Conservation (phyloP, 441 rosid genomes). For the Erodium chrysanthum region DNA sequence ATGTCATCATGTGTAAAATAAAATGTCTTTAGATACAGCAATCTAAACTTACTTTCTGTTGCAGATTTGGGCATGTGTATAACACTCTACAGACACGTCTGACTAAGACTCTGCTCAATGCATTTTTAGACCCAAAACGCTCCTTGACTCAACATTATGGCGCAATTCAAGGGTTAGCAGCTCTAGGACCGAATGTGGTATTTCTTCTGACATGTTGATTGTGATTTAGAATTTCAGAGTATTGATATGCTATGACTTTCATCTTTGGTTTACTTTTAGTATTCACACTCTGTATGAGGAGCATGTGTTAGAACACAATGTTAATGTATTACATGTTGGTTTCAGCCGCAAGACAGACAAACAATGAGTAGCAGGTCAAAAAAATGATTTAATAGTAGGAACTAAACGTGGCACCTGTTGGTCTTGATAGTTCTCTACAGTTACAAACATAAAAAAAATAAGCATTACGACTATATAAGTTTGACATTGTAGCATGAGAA, state of each 20-base stretch:
- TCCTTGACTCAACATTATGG: slow-evolving; percentile 88
- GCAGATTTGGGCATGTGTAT: slow-evolving; percentile 73
- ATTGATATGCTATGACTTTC: not conserved
- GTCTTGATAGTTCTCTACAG: too few relatives aligned
- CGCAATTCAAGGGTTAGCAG: slow-evolving; percentile 85
- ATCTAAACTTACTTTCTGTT: slow-evolving; percentile 13
- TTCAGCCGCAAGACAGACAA: not conserved
- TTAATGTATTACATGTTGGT: not conserved
- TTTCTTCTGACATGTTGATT: slow-evolving; percentile 18
- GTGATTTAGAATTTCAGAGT: not conserved
- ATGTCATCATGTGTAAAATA: too few relatives aligned
- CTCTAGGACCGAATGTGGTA: slow-evolving; percentile 85
- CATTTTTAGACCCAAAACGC: slow-evolving; percentile 75
- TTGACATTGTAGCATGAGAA: not conserved
- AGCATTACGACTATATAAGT: not conserved
- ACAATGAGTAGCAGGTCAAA: not conserved
- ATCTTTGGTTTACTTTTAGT: not conserved
- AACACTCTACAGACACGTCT: slow-evolving; percentile 82
- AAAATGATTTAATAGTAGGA: not conserved
- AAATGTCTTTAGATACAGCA: too few relatives aligned
- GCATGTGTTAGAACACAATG: not conserved
- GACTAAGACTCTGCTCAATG: slow-evolving; percentile 74
- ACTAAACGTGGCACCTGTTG: not conserved
- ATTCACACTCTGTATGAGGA: not conserved
- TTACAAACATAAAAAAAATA: not conserved